Evolutionary conservation across 1,139 yeast species (phyloP), one percentile per base, ranked within the genome.

Genomic region (Zygoascus sp.): DNA sequence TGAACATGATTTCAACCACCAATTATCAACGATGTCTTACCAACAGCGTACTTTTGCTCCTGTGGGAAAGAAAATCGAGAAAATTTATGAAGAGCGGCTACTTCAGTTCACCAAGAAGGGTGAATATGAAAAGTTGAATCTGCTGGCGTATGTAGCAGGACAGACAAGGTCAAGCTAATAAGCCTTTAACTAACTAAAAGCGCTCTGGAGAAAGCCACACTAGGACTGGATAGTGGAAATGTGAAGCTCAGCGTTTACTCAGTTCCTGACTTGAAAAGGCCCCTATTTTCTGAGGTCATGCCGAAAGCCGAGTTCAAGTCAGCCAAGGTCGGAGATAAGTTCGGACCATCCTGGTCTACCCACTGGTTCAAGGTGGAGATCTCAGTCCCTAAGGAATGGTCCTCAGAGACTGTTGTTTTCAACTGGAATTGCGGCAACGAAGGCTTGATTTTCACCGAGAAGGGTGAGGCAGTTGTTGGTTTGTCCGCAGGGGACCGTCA

Each of bases 281-380:
- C 97, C 0, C 68, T 81, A 28, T 90, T 89, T 70, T 71, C 75
- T 49, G 84, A 84, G 21, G 81, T 89, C 40, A 73, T 83, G 54
- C 73, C 70, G 35, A 67, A 66, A 34, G 69, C 70, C 44, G 65
- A 66, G 36, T 84, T 86, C 79, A 69, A 74, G 47, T 69, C 72
- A 13, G 81, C 88, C 20, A 69, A 73, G 23, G 78, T 79, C 54
- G 95, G 95, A 25, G 82, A 84, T 56, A 70, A 73, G 15, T 88
- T 85, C 64, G 96, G 96, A 0, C 97, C 97, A 1, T 84, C 95
- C 13, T 92, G 97, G 98, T 82, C 90, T 52, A 83, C 97, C 0
- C 94, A 89, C 57, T 92, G 98, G 98, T 88, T 92, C 66, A 77
- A 81, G 57, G 70, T 90, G 30, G 68, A 73, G 27, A 67, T 86